Conservation (phyloP, 176 grass and related monocot species). For the Carex scoparia region DNA sequence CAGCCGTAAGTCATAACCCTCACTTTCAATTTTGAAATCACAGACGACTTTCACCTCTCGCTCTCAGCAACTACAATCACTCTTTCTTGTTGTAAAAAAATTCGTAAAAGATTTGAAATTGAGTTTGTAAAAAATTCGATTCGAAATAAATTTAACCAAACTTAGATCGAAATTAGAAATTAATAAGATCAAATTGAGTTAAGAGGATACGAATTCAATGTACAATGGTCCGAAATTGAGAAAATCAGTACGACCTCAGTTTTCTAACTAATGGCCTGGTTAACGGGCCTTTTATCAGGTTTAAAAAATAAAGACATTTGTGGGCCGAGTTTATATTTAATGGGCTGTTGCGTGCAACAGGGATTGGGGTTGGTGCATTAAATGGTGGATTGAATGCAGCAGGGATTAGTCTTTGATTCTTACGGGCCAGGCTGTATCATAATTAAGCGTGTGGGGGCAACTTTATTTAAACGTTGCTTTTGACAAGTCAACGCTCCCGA, state of each 20-base stretch:
- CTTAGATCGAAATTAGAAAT: too few relatives aligned
- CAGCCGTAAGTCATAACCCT: too few relatives aligned
- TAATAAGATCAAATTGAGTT: too few relatives aligned
- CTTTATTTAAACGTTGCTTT: neutral
- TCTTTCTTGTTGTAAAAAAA: too few relatives aligned
- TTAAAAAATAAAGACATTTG: neutral
- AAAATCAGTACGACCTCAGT: neutral
- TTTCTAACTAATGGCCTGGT: neutral
- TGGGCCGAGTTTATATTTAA: neutral
- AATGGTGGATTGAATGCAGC: neutral
- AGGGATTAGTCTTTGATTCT: neutral
- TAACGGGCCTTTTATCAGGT: neutral
- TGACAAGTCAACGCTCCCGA: slow-evolving; percentile 1
- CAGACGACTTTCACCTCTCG: too few relatives aligned
- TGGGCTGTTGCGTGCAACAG: too few relatives aligned
- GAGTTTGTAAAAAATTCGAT: too few relatives aligned
- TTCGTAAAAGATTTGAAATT: too few relatives aligned
- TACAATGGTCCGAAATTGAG: neutral
- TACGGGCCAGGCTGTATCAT: neutral
- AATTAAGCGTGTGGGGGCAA: neutral
- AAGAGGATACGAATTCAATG: too few relatives aligned
- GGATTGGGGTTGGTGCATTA: neutral
- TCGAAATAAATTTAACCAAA: too few relatives aligned
- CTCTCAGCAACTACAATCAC: too few relatives aligned
- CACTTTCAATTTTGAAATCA: too few relatives aligned